Percentiles rank a stretch among this genome's conserved stretches.
Evolutionary conservation across 495 filamentous ascomycete species (phyloP).

Genomic region (Podospora appendiculata): DNA sequence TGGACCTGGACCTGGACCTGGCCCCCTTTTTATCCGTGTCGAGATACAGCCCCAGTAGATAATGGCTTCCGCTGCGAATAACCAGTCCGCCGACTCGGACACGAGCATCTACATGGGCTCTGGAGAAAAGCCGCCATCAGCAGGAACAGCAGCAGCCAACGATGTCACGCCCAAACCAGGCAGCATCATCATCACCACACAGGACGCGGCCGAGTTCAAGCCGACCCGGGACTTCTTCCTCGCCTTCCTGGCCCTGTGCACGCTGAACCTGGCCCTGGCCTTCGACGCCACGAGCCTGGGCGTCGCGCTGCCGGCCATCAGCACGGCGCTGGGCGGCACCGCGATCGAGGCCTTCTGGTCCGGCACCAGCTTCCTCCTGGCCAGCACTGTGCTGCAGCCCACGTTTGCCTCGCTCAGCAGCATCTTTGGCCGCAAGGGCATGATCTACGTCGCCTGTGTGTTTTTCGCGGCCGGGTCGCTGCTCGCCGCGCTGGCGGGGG

Average conservation of each 20-base stretch:
- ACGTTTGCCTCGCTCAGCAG: constrained; percentile 42
- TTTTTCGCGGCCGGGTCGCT: constrained; percentile 54
- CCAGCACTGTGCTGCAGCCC: constrained; percentile 45
- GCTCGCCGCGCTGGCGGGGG: constrained; percentile 49
- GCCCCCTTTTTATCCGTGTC: too few species aligned
- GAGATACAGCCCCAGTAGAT: too few species aligned
- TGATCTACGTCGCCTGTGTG: constrained; percentile 43
- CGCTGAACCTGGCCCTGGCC: constrained; percentile 60
- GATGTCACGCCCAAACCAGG: too few species aligned
- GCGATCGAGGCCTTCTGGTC: constrained; percentile 56
- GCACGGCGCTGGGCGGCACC: constrained; percentile 38
- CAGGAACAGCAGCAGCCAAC: too few species aligned
- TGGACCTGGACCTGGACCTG: too few species aligned
- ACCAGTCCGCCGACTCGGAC: too few species aligned
- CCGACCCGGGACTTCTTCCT: constrained; percentile 24
- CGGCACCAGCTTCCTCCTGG: constrained; percentile 47
- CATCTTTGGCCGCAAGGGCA: constrained; percentile 39
- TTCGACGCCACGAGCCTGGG: constrained; percentile 69
- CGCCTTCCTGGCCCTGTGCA: constrained; percentile 50
- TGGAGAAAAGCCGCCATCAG: too few species aligned
- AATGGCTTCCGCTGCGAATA: too few species aligned
- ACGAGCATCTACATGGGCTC: too few species aligned
- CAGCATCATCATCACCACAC: too few species aligned
- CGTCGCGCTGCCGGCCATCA: constrained; percentile 60
- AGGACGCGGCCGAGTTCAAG: background rate